phyloP scores from a whole-genome alignment of 305 asterid genomes.

The Solanum hybrid region DNA sequence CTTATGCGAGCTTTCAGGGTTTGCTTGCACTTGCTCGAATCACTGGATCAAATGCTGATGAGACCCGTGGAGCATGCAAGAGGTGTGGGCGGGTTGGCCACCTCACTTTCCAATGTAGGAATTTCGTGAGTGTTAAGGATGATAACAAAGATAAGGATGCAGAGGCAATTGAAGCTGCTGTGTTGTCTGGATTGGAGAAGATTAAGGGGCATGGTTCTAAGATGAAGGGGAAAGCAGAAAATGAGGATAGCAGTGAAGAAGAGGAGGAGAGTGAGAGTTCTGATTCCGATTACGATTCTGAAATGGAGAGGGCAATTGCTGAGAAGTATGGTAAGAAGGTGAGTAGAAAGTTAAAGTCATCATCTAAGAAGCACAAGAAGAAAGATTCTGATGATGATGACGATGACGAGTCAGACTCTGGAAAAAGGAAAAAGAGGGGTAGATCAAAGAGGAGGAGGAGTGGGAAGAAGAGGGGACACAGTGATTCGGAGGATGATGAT shows the following conservation, averaged over 20 bases:
- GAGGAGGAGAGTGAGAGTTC: constrained; percentile 66
- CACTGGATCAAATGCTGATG: constrained; percentile 79
- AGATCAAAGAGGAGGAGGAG: constrained; percentile 59
- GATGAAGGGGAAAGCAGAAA: constrained; percentile 18
- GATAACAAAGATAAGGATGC: constrained; percentile 53
- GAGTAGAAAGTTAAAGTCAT: constrained; percentile 17
- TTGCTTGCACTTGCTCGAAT: constrained; percentile 84
- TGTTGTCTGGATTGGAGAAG: constrained; percentile 66
- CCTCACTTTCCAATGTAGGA: constrained; percentile 85
- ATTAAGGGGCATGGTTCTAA: constrained; percentile 38
- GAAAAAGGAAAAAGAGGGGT: constrained; percentile 40
- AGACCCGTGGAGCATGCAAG: constrained; percentile 89
- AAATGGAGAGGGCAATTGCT: constrained; percentile 68
- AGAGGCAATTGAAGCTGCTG: constrained; percentile 42
- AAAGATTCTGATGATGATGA: constrained; percentile 34
- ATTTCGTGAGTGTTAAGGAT: constrained; percentile 79
- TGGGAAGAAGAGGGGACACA: constrained; percentile 43
- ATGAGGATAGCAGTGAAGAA: constrained; percentile 34
- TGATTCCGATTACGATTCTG: constrained; percentile 83
- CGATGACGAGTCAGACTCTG: constrained; percentile 25
- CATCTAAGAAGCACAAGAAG: constrained; percentile 28
- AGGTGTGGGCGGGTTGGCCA: constrained; percentile 97
- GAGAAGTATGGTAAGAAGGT: constrained; percentile 36
- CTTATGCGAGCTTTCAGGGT: constrained; percentile 84
- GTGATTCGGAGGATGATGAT: constrained; percentile 56